Percentiles rank a stretch among this genome's conserved stretches.
phyloP scores from a whole-genome alignment of 495 filamentous ascomycete genomes.

The Podospora australis region DNA sequence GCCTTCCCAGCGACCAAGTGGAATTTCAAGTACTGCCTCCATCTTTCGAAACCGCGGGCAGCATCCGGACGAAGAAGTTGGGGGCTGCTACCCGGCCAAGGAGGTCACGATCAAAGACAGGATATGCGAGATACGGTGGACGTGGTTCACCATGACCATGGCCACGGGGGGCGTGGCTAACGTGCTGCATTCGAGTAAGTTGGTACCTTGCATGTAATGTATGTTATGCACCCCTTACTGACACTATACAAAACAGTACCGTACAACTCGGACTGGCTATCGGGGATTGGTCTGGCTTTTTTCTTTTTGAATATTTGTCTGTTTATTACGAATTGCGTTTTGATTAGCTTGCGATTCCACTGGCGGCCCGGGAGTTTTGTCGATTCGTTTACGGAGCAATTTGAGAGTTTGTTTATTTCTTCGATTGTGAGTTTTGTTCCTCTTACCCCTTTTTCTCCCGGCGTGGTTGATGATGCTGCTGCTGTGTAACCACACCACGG shows the following conservation, averaged over 20 bases:
- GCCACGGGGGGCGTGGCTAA: constrained; percentile 81
- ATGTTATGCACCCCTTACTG: neutral
- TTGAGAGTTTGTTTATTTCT: constrained; percentile 74
- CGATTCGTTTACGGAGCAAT: constrained; percentile 67
- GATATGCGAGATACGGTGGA: constrained; percentile 51
- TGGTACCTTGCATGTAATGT: neutral
- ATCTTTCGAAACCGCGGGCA: too few species aligned
- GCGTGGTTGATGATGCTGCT: neutral
- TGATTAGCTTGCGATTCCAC: constrained; percentile 65
- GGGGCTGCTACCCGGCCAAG: too few species aligned
- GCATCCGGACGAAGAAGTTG: too few species aligned
- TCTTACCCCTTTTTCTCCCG: neutral
- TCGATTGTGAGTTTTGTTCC: constrained; percentile 47
- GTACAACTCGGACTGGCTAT: constrained; percentile 61
- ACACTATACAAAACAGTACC: constrained; percentile 46
- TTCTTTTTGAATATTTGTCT: constrained; percentile 70
- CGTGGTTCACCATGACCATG: constrained; percentile 74
- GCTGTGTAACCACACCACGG: neutral
- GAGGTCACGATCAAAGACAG: constrained; percentile 39
- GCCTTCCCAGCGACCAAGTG: too few species aligned
- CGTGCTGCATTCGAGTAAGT: constrained; percentile 61
- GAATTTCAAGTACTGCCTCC: too few species aligned
- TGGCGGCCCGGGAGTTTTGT: constrained; percentile 65
- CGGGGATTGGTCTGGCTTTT: constrained; percentile 64
- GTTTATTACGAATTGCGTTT: constrained; percentile 60